Percentiles rank a stretch among this genome's conserved stretches.
Conservation (phyloP, 108 stramenopile species). For the Cyclotella atomus region DNA sequence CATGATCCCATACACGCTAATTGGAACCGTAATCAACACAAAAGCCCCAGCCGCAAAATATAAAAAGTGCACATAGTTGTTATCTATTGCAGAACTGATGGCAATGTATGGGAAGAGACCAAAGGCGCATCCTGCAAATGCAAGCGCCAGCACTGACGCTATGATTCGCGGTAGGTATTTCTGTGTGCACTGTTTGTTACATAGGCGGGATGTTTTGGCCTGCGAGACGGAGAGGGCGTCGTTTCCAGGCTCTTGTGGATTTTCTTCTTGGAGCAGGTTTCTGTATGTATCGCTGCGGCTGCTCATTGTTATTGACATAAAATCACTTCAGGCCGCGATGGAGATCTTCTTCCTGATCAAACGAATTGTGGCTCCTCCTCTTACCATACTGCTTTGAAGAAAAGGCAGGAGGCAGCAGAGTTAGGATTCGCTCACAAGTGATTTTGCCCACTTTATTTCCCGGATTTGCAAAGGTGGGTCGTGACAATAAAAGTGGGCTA, state of each 20-base stretch:
- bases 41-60: conserved; percentile 40
- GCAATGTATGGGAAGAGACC: conserved; percentile 31
- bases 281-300: background rate
- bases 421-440: no score
- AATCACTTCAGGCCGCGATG: no score
- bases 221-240: background rate
- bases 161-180: conserved; percentile 31
- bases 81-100: conserved; percentile 25
- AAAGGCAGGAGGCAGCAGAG: no score
- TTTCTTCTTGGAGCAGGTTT: background rate
- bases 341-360: no score
- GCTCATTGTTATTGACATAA: no score
- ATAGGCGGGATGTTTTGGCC: background rate
- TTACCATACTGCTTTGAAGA: no score
- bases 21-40: conserved; percentile 45
- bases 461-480: no score
- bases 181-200: conserved; percentile 10
- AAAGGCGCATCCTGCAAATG: conserved; percentile 28
- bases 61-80: conserved; percentile 24
- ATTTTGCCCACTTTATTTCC: no score
- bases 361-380: no score
- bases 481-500: no score
- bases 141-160: conserved; percentile 29
- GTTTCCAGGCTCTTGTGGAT: conserved; percentile 13
- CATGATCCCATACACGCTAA: conserved; percentile 42